Evolutionary conservation across 2,329 filamentous ascomycete genomes (phyloP).

Genomic region (Bipolaris oryzae): DNA sequence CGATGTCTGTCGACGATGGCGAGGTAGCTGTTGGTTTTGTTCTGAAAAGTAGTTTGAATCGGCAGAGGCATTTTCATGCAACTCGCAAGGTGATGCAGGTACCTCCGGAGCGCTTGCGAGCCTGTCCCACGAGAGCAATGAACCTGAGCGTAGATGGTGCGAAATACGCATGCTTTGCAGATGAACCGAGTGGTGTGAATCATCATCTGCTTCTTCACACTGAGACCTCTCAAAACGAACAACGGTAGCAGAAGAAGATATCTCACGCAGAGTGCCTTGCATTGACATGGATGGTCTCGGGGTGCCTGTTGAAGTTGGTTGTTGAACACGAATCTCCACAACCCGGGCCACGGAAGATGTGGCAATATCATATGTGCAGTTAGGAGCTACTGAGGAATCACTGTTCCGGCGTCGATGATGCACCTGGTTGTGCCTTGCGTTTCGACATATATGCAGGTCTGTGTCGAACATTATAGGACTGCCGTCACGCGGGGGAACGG

Average conservation of each 20-base stretch:
- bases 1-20: constrained; percentile 40
- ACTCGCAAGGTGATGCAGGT: constrained; percentile 17
- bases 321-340: constrained; percentile 29
- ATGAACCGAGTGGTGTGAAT: constrained; percentile 45
- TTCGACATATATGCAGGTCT: neutral
- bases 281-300: constrained; percentile 27
- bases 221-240: neutral
- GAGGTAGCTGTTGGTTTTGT: constrained; percentile 13
- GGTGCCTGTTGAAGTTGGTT: constrained; percentile 21
- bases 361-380: neutral
- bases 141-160: constrained; percentile 53
- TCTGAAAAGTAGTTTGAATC: constrained; percentile 27
- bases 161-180: constrained; percentile 54
- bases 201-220: constrained; percentile 15
- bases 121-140: constrained; percentile 47
- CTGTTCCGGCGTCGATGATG: neutral
- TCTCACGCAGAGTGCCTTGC: constrained; percentile 14
- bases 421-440: neutral
- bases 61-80: constrained; percentile 27
- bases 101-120: constrained; percentile 30
- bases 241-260: constrained; percentile 1
- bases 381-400: neutral
- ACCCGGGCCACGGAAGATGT: constrained; percentile 2
- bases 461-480: constrained; percentile 22
- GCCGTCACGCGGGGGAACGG: constrained; percentile 22